Evolutionary conservation across 2,329 filamentous ascomycete species (phyloP).

Genomic region (Aureobasidium sp.): DNA sequence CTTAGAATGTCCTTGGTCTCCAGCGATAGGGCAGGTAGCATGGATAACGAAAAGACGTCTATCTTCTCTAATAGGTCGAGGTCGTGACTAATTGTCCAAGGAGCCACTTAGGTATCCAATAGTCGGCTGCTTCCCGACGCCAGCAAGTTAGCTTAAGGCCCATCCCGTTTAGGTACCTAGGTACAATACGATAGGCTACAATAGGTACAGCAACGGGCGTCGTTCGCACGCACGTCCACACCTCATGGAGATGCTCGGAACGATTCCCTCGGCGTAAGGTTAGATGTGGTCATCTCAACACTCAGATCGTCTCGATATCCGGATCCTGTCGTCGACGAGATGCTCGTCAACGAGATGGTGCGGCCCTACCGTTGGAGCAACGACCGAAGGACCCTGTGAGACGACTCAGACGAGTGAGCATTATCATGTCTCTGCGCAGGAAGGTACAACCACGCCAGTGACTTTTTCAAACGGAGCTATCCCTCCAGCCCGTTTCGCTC

Average conservation of each 20-base stretch:
- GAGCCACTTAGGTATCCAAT: background rate
- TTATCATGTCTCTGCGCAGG: background rate
- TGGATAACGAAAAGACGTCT: background rate
- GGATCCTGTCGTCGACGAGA: background rate
- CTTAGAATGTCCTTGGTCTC: background rate
- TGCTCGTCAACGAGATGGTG: background rate
- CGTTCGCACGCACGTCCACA: constrained; percentile 3
- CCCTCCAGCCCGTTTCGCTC: background rate
- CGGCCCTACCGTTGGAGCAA: background rate
- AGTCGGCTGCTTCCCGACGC: background rate
- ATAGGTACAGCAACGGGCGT: background rate
- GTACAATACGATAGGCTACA: too few species aligned
- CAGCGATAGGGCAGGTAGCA: background rate
- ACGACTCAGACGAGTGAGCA: background rate
- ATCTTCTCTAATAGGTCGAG: background rate
- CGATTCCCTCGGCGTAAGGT: background rate
- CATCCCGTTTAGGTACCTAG: background rate
- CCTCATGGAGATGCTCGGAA: constrained; percentile 1
- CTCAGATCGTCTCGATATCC: background rate
- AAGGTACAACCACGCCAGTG: background rate
- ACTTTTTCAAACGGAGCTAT: too few species aligned
- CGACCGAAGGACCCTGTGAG: background rate
- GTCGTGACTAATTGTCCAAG: background rate
- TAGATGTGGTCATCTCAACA: background rate
- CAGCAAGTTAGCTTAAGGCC: background rate